These are phyloP conservation scores for Aureobasidium sp. DNA, from an alignment of 2,329 filamentous ascomycete genomes.

Conservation along the genomic window DNA sequence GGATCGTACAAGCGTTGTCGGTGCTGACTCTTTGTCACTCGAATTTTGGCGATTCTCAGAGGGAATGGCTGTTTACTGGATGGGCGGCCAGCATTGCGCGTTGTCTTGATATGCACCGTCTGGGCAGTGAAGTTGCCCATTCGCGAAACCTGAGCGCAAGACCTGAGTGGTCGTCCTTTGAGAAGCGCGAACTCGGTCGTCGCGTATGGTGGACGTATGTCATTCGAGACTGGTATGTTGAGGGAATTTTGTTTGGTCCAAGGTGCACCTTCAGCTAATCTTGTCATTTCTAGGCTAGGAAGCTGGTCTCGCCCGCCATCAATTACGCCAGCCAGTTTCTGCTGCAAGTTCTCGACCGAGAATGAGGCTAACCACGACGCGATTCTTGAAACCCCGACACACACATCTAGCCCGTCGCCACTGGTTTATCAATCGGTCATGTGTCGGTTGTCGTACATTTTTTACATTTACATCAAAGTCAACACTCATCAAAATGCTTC, in stretches of 20 bases:
- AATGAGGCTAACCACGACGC: not conserved
- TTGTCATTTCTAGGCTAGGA: conserved; percentile 1
- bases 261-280: not conserved
- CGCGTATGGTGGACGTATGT: conserved; percentile 16
- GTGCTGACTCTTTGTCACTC: conserved; percentile 13
- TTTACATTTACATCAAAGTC: conserved; percentile 16
- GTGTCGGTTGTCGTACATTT: conserved; percentile 14
- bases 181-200: conserved; percentile 11
- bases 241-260: too few relatives aligned
- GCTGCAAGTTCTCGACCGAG: conserved; percentile 12
- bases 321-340: conserved; percentile 14
- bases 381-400: not conserved
- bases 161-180: conserved; percentile 10
- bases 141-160: not conserved
- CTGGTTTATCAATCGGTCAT: conserved; percentile 11
- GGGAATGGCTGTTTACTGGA: conserved; percentile 13
- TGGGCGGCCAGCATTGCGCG: conserved; percentile 9
- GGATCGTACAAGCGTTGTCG: conserved; percentile 8
- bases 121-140: conserved; percentile 7
- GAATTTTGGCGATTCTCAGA: conserved; percentile 13
- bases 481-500: conserved; percentile 12
- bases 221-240: conserved; percentile 12
- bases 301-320: conserved; percentile 12
- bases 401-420: conserved; percentile 3
- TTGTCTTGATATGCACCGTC: conserved; percentile 13